Evolutionary conservation across 148 eudicot species (phyloP).

Genomic region (Nyssa sinensis): DNA sequence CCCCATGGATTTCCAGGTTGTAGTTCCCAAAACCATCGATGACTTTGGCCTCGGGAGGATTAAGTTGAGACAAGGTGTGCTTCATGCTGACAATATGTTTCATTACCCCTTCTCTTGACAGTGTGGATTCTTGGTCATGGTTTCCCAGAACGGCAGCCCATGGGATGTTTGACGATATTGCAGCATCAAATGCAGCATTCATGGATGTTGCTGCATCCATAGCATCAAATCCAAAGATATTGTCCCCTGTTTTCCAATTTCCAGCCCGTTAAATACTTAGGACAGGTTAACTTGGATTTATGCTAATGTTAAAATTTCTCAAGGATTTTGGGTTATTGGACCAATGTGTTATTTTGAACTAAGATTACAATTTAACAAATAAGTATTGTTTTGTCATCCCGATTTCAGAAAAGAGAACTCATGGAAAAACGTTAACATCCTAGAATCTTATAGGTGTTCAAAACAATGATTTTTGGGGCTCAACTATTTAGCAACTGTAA

Average conservation of each 20-base stretch:
- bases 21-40: constrained; percentile 95
- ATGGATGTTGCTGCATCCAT: constrained; percentile 60
- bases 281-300: not conserved
- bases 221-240: constrained; percentile 72
- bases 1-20: constrained; percentile 80
- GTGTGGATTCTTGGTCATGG: constrained; percentile 83
- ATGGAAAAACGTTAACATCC: too few relatives aligned
- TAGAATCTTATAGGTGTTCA: too few relatives aligned
- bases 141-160: constrained; percentile 97
- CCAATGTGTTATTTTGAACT: too few relatives aligned
- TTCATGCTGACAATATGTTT: constrained; percentile 67
- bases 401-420: too few relatives aligned
- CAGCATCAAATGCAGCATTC: constrained; percentile 82
- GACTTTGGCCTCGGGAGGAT: constrained; percentile 46
- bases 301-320: too few relatives aligned
- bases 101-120: constrained; percentile 81
- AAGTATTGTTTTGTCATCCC: too few relatives aligned
- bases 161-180: constrained; percentile 58
- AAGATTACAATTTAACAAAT: too few relatives aligned
- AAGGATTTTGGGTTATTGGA: too few relatives aligned
- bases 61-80: constrained; percentile 63
- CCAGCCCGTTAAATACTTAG: not conserved
- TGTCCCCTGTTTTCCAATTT: constrained; percentile 62
- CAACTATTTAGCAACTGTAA: too few relatives aligned
- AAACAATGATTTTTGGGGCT: too few relatives aligned